Conservation (phyloP, 2,329 filamentous ascomycete genomes). For the Geosmithia putterillii region DNA sequence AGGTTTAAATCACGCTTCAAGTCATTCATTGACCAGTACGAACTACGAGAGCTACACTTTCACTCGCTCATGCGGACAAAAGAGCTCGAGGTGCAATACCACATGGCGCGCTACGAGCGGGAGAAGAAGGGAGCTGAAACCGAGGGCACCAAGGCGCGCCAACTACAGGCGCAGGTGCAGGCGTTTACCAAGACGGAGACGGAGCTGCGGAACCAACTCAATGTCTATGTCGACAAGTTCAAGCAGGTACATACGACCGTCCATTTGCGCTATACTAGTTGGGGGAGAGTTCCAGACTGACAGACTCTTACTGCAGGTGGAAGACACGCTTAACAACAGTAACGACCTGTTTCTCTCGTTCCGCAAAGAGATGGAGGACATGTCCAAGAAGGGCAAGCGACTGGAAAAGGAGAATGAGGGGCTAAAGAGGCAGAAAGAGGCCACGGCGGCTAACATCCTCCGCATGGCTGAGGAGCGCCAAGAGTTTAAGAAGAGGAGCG, state of each 20-base stretch:
- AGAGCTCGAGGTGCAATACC: constrained; percentile 88
- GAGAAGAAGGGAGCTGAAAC: constrained; percentile 80
- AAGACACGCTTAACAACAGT: constrained; percentile 96
- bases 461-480: constrained; percentile 96
- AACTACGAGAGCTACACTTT: constrained; percentile 88
- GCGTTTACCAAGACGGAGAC: constrained; percentile 94
- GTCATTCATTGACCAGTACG: constrained; percentile 92
- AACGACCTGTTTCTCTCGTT: constrained; percentile 97
- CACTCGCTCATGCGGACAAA: constrained; percentile 86
- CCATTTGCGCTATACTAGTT: background rate
- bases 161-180: constrained; percentile 81
- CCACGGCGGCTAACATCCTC: constrained; percentile 87
- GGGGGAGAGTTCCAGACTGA: background rate
- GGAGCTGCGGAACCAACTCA: constrained; percentile 86
- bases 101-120: constrained; percentile 77
- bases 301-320: constrained; percentile 49
- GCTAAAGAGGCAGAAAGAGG: constrained; percentile 83
- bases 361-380: constrained; percentile 98
- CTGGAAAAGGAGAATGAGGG: constrained; percentile 93
- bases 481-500: constrained; percentile 58
- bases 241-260: constrained; percentile 62
- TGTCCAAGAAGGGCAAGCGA: constrained; percentile 97
- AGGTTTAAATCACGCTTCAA: constrained; percentile 83
- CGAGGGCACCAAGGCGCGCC: constrained; percentile 68
- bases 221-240: constrained; percentile 98